Conservation (phyloP, 2,329 filamentous ascomycete genomes). For the Aureobasidium subglaciale region DNA sequence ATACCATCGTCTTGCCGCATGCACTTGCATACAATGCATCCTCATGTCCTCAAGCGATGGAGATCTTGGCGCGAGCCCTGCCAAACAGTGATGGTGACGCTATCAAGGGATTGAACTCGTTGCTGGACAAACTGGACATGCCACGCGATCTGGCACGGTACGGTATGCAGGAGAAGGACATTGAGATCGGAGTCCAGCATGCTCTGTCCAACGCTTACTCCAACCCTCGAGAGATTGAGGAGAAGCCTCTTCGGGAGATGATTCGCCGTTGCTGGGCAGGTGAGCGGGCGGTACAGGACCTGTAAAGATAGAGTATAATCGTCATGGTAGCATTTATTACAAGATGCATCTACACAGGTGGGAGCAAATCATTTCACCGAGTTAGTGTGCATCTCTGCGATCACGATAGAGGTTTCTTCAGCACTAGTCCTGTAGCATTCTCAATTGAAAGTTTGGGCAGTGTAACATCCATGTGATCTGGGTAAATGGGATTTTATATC, state of each 20-base stretch:
- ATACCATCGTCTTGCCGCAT: conserved; percentile 57
- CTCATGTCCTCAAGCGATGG: conserved; percentile 46
- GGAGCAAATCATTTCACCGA: no score
- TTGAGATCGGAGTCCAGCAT: conserved; percentile 55
- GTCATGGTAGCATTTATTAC: no score
- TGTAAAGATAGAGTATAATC: no score
- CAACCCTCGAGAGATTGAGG: conserved; percentile 52
- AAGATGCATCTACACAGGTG: no score
- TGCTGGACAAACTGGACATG: conserved; percentile 46
- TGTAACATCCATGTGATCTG: no score
- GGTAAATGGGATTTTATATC: no score
- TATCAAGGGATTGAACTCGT: conserved; percentile 48
- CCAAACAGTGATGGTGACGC: conserved; percentile 54
- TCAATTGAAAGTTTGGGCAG: no score
- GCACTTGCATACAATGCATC: conserved; percentile 57
- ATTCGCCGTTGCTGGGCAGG: conserved; percentile 56
- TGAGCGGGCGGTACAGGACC: conserved; percentile 38
- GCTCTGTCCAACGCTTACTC: conserved; percentile 53
- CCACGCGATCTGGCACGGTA: conserved; percentile 47
- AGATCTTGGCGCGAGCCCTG: conserved; percentile 45
- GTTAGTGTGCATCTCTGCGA: no score
- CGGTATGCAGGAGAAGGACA: conserved; percentile 53
- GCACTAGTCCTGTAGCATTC: no score
- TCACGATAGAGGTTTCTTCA: no score
- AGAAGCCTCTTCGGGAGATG: conserved; percentile 46